phyloP scores from a whole-genome alignment of 257 asterid genomes.

The Oldenlandia corymbosa region DNA sequence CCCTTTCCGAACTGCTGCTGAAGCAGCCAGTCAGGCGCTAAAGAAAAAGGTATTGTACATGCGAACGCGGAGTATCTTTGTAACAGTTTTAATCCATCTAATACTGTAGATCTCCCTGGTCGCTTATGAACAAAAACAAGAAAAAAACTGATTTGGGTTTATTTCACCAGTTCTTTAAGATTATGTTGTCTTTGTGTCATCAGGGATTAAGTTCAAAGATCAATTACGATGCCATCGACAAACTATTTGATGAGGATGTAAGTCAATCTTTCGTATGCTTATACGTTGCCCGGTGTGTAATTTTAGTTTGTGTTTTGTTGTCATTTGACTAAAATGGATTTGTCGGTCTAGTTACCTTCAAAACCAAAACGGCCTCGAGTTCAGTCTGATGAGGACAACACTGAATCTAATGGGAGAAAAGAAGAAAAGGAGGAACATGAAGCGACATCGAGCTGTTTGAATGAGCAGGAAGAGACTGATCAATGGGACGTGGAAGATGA shows the following conservation, averaged over 20 bases:
- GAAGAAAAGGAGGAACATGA: constrained; percentile 4
- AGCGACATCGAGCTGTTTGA: background rate
- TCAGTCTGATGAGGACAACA: constrained; percentile 1
- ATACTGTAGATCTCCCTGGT: background rate
- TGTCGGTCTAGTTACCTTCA: constrained; percentile 9
- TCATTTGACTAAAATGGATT: background rate
- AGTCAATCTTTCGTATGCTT: background rate
- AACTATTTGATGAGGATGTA: constrained; percentile 17
- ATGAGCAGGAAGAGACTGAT: background rate
- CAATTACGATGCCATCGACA: constrained; percentile 17
- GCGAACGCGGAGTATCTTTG: background rate
- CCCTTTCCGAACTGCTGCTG: constrained; percentile 59
- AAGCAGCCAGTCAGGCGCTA: constrained; percentile 51
- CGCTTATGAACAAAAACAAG: background rate
- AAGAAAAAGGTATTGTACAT: constrained; percentile 56
- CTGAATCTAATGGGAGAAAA: background rate
- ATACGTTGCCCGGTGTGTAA: too few species aligned
- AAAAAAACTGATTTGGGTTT: background rate
- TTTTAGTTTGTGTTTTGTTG: background rate
- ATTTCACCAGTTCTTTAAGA: background rate
- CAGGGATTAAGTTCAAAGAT: constrained; percentile 20
- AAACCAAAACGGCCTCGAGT: background rate
- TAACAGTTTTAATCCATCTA: background rate
- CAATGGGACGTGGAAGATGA: background rate
- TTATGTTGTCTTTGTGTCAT: background rate